Evolutionary conservation across 108 stramenopile genomes (phyloP), one percentile per base, ranked within the genome.

Genomic region (Bacterosira constricta): DNA sequence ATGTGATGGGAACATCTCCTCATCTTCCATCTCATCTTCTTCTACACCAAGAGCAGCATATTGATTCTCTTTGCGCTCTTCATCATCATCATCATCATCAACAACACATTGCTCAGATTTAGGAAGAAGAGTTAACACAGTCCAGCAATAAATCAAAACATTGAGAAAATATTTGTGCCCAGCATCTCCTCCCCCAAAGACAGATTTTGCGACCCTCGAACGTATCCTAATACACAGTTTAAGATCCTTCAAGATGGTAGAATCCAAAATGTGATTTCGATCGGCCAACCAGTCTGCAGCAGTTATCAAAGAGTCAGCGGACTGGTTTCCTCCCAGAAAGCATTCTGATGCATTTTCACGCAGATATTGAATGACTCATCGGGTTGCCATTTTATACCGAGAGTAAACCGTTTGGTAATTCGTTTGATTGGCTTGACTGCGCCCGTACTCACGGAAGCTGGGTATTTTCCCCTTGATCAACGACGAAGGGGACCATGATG

Each of bases 71-170:
- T 26, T 34, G 49, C 37, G 21, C 39, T 47, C 27, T 29, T 7
- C 8, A 12, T 15, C 25, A 2, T 15, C 21, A 47, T 26, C 18
- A 17, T 29, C 36, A 6, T 31, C 4, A 9, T 27, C 12, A 15
- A 67, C 35, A 23, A 7, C 46, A n/a, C n/a, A n/a, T n/a, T n/a
- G n/a, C n/a, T n/a, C n/a, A n/a, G n/a, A n/a, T 51, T 41, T 54
- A 10, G 68, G 50, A 15, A 78, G 45, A 12, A 46, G 5, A 0
- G 21, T 25, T 34, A 73, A 47, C 12, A 79, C 47, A 6, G 63
- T 52, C 76, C 76, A 85, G 30, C 80, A 77, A 66, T 85, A 81
- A 17, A 41, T 32, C 66, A 85, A 58, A 26, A 79, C 77, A 27
- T 38, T 23, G 10, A 76, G n/a, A 39, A 85, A 70, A 57, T 81